Evolutionary conservation across 108 stramenopile genomes (phyloP), one percentile per base, ranked within the genome.

Genomic region (Skeletonema costatum): DNA sequence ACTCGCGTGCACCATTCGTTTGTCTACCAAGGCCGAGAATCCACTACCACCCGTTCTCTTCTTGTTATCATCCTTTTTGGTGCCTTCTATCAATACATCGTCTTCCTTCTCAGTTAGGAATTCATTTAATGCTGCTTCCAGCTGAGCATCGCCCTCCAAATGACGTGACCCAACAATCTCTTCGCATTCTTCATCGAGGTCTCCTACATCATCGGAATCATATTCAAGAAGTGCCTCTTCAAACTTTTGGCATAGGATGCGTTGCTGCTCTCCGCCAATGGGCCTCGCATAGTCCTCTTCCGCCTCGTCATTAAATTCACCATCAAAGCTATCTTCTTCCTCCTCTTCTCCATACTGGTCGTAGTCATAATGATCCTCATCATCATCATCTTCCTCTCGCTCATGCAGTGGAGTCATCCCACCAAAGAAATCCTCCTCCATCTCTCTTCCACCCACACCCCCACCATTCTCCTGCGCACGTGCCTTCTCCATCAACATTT

Each of bases 201-300:
- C 88, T 25, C 88, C 87, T 61, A 95, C 64, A 61, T 94, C 85
- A 83, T 98, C 87, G 39, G 92, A 90, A 64, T 97, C 86, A 76
- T 98, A 91, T 89, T 97, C 92, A 71, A 93, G 77, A 19, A 99
- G 81, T 41, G 97, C 89, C 71, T 89, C 77, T 70, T 95, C 89
- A 70, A 96, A 95, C 44, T 90, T 88, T 60, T 93, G 88, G 32
- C 89, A 89, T 13, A 92, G 73, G 3, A 68, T 51, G 38, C 70
- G 79, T 41, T 91, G 90, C 59, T 85, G 80, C 69, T 93, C 93
- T 70, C 94, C 90, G 19, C 83, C 77, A 21, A 53, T 66, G 25
- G 56, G 41, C 9, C 51, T 63, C 29, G 70, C 35, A 63, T 61
- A 30, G 35, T 38, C 32, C 8, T 48, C 56, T 14, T 32, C 44